These are phyloP conservation scores for Coemansia sp. DNA, from an alignment of 192 early-diverging fungal species.

Conservation along the genomic window DNA sequence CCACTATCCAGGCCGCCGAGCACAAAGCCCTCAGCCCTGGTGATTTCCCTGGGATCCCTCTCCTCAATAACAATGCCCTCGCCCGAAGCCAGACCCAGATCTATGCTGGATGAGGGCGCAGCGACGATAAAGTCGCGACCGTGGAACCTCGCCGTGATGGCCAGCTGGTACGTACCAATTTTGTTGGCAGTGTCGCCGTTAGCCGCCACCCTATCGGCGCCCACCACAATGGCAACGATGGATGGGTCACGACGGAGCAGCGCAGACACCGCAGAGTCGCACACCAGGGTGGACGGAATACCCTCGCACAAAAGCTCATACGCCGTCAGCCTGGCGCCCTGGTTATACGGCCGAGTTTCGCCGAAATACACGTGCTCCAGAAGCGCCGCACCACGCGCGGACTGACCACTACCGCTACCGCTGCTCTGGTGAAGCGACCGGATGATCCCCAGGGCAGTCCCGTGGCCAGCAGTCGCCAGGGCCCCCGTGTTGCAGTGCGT, in stretches of 20 bases:
- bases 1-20: constrained; percentile 43
- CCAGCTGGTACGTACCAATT: constrained; percentile 97
- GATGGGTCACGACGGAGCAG: constrained; percentile 59
- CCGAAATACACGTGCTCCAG: constrained; percentile 87
- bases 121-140: constrained; percentile 89
- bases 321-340: constrained; percentile 91
- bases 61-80: constrained; percentile 86
- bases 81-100: constrained; percentile 69
- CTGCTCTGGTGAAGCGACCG: constrained; percentile 67
- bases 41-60: constrained; percentile 71
- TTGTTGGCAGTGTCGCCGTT: constrained; percentile 99
- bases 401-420: no score
- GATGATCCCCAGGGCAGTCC: constrained; percentile 94
- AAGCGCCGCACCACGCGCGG: no score
- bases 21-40: constrained; percentile 46
- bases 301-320: constrained; percentile 90
- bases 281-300: constrained; percentile 91
- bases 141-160: constrained; percentile 86
- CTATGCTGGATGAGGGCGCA: constrained; percentile 91
- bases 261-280: constrained; percentile 89
- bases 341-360: constrained; percentile 98
- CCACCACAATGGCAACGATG: constrained; percentile 88
- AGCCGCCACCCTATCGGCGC: constrained; percentile 92
- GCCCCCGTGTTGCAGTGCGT: constrained; percentile 99
- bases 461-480: constrained; percentile 77